These are phyloP conservation scores for Dendrobium catenatum DNA, from an alignment of 106 monocot genomes.

Conservation along the genomic window DNA sequence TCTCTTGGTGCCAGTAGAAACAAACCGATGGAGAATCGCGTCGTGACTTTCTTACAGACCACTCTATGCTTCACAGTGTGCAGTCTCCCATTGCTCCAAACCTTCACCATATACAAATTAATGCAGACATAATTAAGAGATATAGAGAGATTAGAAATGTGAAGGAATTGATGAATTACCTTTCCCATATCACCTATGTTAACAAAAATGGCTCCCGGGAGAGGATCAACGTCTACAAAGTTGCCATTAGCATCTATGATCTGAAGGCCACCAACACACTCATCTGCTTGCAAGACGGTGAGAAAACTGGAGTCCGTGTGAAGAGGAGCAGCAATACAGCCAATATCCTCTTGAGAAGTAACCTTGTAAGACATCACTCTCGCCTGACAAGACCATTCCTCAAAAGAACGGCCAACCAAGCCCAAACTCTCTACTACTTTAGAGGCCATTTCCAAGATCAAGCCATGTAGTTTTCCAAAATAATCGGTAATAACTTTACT, in stretches of 20 bases:
- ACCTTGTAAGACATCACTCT: slow-evolving; percentile 47
- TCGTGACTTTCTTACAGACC: slow-evolving; percentile 27
- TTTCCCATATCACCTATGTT: slow-evolving; percentile 56
- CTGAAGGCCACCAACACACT: slow-evolving; percentile 49
- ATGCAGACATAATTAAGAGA: too few species aligned
- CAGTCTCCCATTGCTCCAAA: slow-evolving; percentile 58
- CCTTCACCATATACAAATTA: slow-evolving; percentile 12
- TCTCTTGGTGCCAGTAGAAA: slow-evolving; percentile 59
- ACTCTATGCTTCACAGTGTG: slow-evolving; percentile 58
- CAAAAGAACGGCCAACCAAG: slow-evolving; percentile 20
- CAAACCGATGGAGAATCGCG: slow-evolving; percentile 35
- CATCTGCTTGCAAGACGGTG: slow-evolving; percentile 61
- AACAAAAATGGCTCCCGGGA: slow-evolving; percentile 46
- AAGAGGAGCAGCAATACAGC: slow-evolving; percentile 32
- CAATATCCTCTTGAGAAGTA: slow-evolving; percentile 25
- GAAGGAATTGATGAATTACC: slow-evolving; percentile 12
- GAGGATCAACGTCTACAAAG: slow-evolving; percentile 34
- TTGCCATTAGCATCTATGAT: slow-evolving; percentile 31
- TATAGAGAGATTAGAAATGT: too few species aligned
- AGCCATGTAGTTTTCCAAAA: slow-evolving; percentile 21
- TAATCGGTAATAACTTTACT: slow-evolving; percentile 39
- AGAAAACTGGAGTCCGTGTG: slow-evolving; percentile 59
- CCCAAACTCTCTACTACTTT: slow-evolving; percentile 46
- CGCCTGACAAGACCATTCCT: slow-evolving; percentile 42
- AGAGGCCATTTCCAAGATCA: slow-evolving; percentile 25